Base-by-base conservation (phyloP, 768 basidiomycete genomes). In the Polyporus arcularius region DNA sequence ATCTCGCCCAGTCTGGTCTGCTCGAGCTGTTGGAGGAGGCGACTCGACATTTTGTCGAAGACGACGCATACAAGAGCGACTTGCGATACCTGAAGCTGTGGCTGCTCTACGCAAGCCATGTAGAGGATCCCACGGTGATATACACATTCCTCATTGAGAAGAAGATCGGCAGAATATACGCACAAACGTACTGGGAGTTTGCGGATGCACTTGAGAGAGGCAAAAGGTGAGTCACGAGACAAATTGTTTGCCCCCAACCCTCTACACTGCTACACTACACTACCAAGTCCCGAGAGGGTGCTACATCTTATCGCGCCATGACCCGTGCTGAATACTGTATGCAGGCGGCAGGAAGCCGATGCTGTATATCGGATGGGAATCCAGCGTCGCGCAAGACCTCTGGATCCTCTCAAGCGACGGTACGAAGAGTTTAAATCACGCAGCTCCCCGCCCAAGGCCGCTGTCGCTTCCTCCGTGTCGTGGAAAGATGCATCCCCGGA, bases 21-120 rank as follows among this genome's bases (percentile, higher is more conserved):
- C 70, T 89, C 2, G 89, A 92, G 47, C 75, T 98, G 6, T 79
- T 99, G 16, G 92, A 96, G 67, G 87, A 93, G 68, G 87, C 90
- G 1, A 94, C 94, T 2, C 76, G 85, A 32, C 84, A 85, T 57
- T 97, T 98, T 74, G 85, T 88, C 64, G 81, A 85, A 30, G 96
- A 98, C 71, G 78, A 82, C n/a, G 75, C 86, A 14, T 98, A 97
- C 74, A 89, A 85, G 72, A 86, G 85, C 53, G 96, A 98, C 78
- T 75, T 94, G 53, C 84, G 96, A 43, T 97, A 98, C 75, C 80
- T 98, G 51, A 92, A 94, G 71, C 73, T 98, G 18, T 99, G 97
- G 97, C 83, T 88, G 21, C 80, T 90, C 51, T 95, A 96, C 72
- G 89, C 95, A 10, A 85, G 85, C 55, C 83, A 90, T 68, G 84